These are phyloP conservation scores for Effrenium voratum DNA, from an alignment of 73 alveolate species.

Conservation along the genomic window DNA sequence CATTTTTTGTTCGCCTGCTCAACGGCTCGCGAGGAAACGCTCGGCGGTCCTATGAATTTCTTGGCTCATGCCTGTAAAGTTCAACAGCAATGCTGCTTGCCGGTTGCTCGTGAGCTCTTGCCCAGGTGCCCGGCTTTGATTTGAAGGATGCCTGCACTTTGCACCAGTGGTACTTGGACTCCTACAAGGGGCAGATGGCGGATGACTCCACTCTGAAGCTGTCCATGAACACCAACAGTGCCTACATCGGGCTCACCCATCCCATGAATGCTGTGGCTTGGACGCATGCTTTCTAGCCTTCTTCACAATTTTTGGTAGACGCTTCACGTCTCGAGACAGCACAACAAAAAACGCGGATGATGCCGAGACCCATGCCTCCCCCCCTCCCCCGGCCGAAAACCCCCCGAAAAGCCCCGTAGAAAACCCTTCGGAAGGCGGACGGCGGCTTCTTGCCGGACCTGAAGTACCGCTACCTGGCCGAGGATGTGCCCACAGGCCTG, in stretches of 20 bases:
- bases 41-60: too few species aligned
- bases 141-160: conserved; percentile 86
- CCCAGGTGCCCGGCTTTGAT: conserved; percentile 51
- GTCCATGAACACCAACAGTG: conserved; percentile 91
- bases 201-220: conserved; percentile 87
- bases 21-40: too few species aligned
- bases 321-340: background rate
- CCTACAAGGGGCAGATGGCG: conserved; percentile 92
- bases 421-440: too few species aligned
- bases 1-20: too few species aligned
- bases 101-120: too few species aligned
- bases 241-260: conserved; percentile 83
- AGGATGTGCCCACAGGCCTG: conserved; percentile 86
- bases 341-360: background rate
- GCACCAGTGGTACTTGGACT: conserved; percentile 90
- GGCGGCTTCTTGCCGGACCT: conserved; percentile 89
- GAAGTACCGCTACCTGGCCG: conserved; percentile 91
- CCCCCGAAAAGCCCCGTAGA: too few species aligned
- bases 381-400: too few species aligned
- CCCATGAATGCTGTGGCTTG: conserved; percentile 87
- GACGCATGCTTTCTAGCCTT: background rate
- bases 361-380: background rate
- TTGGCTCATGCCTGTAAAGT: too few species aligned
- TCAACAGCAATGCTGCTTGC: too few species aligned
- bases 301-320: too few species aligned